phyloP scores from a whole-genome alignment of 2,329 filamentous ascomycete genomes.

The Penicillium aurantiogriseum region DNA sequence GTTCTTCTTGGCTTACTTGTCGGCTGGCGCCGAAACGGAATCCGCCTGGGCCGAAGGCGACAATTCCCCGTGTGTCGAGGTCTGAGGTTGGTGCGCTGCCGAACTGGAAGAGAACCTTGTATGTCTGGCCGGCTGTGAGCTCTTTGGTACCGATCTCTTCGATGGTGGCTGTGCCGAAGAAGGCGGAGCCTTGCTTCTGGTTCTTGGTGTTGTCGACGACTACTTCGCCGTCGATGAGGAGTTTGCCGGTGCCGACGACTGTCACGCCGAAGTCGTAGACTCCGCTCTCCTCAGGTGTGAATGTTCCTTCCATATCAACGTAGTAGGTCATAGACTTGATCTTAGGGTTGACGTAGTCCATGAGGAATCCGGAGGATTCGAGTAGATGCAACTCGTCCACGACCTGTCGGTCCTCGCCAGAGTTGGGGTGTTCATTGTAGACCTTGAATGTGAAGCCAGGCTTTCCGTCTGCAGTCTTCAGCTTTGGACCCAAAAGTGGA shows the following conservation, averaged over 20 bases:
- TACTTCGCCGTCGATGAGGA: conserved; percentile 62
- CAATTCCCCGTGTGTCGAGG: conserved; percentile 49
- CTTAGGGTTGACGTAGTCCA: conserved; percentile 57
- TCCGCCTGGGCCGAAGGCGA: conserved; percentile 58
- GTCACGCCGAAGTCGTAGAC: conserved; percentile 66
- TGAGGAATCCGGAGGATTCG: conserved; percentile 47
- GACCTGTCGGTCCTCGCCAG: conserved; percentile 46
- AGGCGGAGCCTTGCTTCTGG: conserved; percentile 61
- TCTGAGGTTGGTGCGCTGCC: conserved; percentile 59
- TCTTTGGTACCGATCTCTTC: conserved; percentile 61
- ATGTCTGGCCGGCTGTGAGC: conserved; percentile 59
- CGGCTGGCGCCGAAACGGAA: conserved; percentile 63
- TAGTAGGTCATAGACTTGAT: conserved; percentile 57
- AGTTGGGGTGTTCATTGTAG: conserved; percentile 57
- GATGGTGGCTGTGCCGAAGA: conserved; percentile 63
- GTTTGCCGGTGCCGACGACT: conserved; percentile 64
- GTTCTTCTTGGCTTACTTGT: conserved; percentile 56
- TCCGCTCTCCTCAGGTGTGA: conserved; percentile 60
- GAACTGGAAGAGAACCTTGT: conserved; percentile 60
- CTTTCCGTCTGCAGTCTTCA: conserved; percentile 54
- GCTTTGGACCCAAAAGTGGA: conserved; percentile 55
- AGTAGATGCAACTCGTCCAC: conserved; percentile 53
- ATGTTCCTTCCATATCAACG: conserved; percentile 60
- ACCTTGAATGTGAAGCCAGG: conserved; percentile 62
- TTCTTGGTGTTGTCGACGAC: conserved; percentile 66